Evolutionary conservation across 1,139 yeast genomes (phyloP).

Genomic region (Spathaspora sp.): DNA sequence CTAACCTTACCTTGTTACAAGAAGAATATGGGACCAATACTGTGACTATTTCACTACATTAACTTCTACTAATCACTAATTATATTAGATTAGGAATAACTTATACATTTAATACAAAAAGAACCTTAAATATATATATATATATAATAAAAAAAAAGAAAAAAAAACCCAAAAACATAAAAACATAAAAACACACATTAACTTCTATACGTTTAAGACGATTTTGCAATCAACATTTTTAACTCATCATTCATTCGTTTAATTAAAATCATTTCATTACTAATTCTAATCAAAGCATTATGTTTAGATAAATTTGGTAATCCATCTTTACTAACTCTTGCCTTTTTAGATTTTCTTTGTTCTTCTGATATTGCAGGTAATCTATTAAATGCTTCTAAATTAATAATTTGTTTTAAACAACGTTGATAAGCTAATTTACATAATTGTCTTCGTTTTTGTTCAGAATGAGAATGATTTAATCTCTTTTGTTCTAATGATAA

Average conservation of each 20-base stretch:
- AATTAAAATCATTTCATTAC: slow-evolving; percentile 40
- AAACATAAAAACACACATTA: neutral
- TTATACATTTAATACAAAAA: neutral
- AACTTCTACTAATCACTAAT: no score
- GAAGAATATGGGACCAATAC: no score
- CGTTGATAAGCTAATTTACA: slow-evolving; percentile 66
- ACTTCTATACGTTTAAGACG: neutral
- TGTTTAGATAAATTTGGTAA: slow-evolving; percentile 50
- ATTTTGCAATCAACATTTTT: slow-evolving; percentile 16
- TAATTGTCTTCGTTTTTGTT: slow-evolving; percentile 69
- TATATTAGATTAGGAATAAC: neutral
- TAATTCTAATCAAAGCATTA: slow-evolving; percentile 44
- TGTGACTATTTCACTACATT: no score
- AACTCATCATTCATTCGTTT: slow-evolving; percentile 35
- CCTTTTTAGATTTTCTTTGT: slow-evolving; percentile 39
- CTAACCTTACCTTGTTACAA: no score
- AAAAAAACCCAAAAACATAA: neutral
- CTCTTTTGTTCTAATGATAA: slow-evolving; percentile 69
- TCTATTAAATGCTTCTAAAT: slow-evolving; percentile 41
- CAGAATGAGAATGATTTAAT: slow-evolving; percentile 69
- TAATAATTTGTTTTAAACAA: slow-evolving; percentile 41
- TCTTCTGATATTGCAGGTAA: slow-evolving; percentile 23
- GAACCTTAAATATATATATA: no score
- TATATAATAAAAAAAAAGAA: neutral
- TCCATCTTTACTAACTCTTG: slow-evolving; percentile 45